These are phyloP conservation scores for Cavenderia fasciculata DNA, from an alignment of 78 protist species.

Conservation along the genomic window DNA sequence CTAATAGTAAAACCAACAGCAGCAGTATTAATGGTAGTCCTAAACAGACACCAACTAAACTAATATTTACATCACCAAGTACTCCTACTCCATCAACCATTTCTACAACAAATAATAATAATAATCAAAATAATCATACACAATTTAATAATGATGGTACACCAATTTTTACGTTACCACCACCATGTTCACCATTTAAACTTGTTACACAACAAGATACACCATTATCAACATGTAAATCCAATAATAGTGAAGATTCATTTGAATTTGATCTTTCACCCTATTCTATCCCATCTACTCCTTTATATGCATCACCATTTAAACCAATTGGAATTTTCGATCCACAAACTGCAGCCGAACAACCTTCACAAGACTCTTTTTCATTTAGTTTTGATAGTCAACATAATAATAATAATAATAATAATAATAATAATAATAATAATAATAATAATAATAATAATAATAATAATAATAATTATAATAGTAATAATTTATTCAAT, in stretches of 20 bases:
- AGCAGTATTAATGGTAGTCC: too few species aligned
- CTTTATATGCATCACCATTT: neutral
- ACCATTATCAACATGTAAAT: too few species aligned
- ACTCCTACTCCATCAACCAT: too few species aligned
- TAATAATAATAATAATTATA: neutral
- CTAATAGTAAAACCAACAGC: neutral
- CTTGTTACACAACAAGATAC: too few species aligned
- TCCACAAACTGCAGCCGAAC: neutral
- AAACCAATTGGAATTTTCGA: constrained; percentile 11
- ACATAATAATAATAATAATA: neutral
- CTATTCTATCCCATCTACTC: neutral
- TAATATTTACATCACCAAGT: too few species aligned
- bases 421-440: neutral
- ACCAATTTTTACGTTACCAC: neutral
- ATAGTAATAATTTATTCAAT: neutral
- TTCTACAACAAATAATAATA: too few species aligned
- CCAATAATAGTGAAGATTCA: too few species aligned
- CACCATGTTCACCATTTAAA: neutral
- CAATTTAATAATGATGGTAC: too few species aligned
- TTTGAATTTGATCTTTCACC: neutral
- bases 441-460: neutral
- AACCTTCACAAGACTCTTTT: neutral
- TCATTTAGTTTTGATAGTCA: neutral
- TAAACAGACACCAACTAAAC: too few species aligned
- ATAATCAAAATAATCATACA: too few species aligned